Base-by-base conservation (phyloP, 2,329 filamentous ascomycete genomes). In the Calonectria pauciramosa region DNA sequence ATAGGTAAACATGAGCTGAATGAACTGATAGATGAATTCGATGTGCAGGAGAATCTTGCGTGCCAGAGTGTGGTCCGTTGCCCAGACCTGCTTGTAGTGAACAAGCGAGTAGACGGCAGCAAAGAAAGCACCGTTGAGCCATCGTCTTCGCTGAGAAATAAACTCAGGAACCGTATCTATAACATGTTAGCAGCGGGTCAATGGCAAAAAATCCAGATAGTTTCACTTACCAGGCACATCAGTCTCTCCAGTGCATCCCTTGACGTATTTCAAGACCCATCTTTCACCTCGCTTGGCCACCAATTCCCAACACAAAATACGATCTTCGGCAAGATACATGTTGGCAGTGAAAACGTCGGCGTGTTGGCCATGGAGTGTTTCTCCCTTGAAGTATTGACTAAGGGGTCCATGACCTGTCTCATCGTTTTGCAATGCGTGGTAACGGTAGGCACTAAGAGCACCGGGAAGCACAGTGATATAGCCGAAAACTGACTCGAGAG, bases 91-190 rank as follows among this genome's bases (percentile, higher is more conserved):
- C 80, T 91, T 93, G 85, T 96, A 98, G 86, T 99, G 97, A 52
- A 98, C 94, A 4, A 99, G 92, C 2, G 96, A 99, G 88, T 99
- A 99, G 68, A 99, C 96, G 54, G 97, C 97, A 0, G 97, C 97
- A 84, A 99, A 99, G 88, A 99, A 99, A 78, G 97, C 97, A 83
- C 97, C 97, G 84, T 99, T 99, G 76, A 99, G 93, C 97, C 97
- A 99, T 85, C 97, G 92, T 83, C 97, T 93, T 82, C 97, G 94
- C 83, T 99, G 97, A 0, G 96, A 99, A 82, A 99, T 96, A 82
- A 99, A 99, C 81, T 99, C 97, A 2, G 97, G 96, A 2, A 99
- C 95, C 11, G 95, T 86, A 85, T 99, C 97, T 95, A 81, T 3
- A 28, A 44, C 77, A n/a, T 23, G 74, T 85, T 76, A 84, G 83